Evolutionary conservation across 2,329 filamentous ascomycete species (phyloP).

Genomic region (Rutstroemia sp.): DNA sequence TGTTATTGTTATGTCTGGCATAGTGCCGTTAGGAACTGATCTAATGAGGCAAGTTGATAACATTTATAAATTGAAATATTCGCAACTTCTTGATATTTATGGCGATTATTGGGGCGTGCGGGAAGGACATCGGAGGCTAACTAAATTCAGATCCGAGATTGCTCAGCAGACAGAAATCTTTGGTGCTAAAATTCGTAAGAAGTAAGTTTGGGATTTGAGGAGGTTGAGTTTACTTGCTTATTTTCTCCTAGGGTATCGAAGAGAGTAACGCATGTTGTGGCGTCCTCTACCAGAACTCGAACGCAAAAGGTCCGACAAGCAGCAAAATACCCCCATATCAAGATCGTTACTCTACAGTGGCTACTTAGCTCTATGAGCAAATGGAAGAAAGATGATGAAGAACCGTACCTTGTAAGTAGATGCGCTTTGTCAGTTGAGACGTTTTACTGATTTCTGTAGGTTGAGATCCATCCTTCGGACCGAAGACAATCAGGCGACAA

Average conservation of each 20-base stretch:
- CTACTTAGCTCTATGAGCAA: slow-evolving; percentile 75
- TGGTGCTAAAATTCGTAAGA: slow-evolving; percentile 56
- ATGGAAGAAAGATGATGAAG: slow-evolving; percentile 76
- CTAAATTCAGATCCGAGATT: slow-evolving; percentile 62
- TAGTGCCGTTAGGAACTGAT: slow-evolving; percentile 76
- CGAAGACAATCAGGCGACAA: slow-evolving; percentile 31
- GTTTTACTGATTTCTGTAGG: slow-evolving; percentile 21
- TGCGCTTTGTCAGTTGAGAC: neutral
- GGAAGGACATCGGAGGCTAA: slow-evolving; percentile 1
- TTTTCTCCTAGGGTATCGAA: slow-evolving; percentile 41
- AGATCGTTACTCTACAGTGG: slow-evolving; percentile 90
- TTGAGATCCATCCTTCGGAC: slow-evolving; percentile 67
- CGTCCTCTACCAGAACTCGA: slow-evolving; percentile 61
- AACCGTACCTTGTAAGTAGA: slow-evolving; percentile 36
- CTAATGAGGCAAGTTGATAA: slow-evolving; percentile 45
- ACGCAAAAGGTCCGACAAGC: slow-evolving; percentile 91
- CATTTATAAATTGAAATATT: neutral
- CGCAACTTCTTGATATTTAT: slow-evolving; percentile 13
- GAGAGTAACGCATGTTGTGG: slow-evolving; percentile 67
- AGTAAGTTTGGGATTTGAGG: slow-evolving; percentile 15
- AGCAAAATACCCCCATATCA: slow-evolving; percentile 68
- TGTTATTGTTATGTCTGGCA: slow-evolving; percentile 80
- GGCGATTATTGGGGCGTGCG: slow-evolving; percentile 8
- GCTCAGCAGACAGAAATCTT: slow-evolving; percentile 82
- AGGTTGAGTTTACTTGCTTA: neutral